These are phyloP conservation scores for Melaleuca alternifolia DNA, from an alignment of 345 rosid genomes.

Conservation along the genomic window DNA sequence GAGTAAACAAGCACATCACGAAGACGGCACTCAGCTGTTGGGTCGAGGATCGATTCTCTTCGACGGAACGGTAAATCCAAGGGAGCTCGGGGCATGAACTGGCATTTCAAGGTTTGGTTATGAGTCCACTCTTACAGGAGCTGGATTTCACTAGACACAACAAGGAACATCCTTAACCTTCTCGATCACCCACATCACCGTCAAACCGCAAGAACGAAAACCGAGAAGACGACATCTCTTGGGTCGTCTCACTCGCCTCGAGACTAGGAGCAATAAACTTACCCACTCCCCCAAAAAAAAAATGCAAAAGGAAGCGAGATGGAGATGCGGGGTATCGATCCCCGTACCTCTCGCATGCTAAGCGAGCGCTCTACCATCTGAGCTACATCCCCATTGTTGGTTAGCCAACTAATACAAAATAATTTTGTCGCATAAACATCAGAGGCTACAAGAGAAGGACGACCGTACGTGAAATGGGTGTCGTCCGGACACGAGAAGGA, in stretches of 20 bases:
- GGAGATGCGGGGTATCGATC: slow-evolving; percentile 51
- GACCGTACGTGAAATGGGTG: neutral
- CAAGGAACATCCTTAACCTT: no score
- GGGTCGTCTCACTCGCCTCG: neutral
- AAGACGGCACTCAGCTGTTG: neutral
- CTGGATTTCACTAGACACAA: neutral
- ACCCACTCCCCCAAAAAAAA: no score
- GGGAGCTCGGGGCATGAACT: neutral
- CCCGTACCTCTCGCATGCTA: slow-evolving; percentile 60
- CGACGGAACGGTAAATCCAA: neutral
- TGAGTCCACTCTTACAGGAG: neutral
- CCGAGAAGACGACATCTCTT: neutral
- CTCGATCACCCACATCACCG: neutral
- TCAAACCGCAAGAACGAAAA: neutral
- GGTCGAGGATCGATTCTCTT: neutral
- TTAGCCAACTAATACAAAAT: no score
- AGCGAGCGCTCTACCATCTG: slow-evolving; percentile 74
- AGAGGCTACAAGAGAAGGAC: neutral
- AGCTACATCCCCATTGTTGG: slow-evolving; percentile 47
- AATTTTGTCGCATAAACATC: accelerated
- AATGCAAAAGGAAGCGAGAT: neutral
- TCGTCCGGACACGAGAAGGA: neutral
- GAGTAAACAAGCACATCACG: neutral
- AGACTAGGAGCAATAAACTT: neutral
- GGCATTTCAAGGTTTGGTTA: neutral